phyloP scores from a whole-genome alignment of 257 asterid species.

The Prunella vulgaris region DNA sequence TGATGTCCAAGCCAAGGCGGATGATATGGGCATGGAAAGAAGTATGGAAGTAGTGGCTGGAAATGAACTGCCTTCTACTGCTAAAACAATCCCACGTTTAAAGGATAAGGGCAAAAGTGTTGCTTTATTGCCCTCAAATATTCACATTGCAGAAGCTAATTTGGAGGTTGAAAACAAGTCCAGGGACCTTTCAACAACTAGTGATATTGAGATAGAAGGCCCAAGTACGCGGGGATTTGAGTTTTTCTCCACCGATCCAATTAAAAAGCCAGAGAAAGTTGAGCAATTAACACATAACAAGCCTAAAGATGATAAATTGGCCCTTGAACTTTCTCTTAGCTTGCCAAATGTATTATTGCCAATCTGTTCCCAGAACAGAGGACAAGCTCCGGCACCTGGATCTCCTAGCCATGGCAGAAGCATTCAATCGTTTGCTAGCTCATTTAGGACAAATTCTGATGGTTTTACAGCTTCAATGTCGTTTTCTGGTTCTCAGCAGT shows the following conservation, averaged over 20 bases:
- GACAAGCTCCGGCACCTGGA: conserved; percentile 63
- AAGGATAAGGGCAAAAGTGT: conserved; percentile 77
- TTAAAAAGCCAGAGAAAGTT: conserved; percentile 56
- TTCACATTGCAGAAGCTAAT: conserved; percentile 30
- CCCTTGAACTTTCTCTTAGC: conserved; percentile 97
- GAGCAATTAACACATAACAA: conserved; percentile 39
- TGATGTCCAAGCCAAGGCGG: conserved; percentile 39
- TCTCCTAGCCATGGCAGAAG: conserved; percentile 93
- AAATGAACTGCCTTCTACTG: conserved; percentile 36
- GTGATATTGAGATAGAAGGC: conserved; percentile 59
- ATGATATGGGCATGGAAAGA: conserved; percentile 26
- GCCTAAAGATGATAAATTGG: conserved; percentile 72
- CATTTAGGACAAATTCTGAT: conserved; percentile 76
- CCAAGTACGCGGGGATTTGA: conserved; percentile 75
- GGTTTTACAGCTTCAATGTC: conserved; percentile 92
- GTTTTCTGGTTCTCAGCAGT: conserved; percentile 91
- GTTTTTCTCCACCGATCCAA: conserved; percentile 69
- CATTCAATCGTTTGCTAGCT: conserved; percentile 77
- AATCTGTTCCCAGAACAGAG: conserved; percentile 51
- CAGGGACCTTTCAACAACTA: conserved; percentile 30
- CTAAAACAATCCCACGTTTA: conserved; percentile 33
- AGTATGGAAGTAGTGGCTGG: conserved; percentile 33
- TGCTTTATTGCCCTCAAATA: conserved; percentile 35
- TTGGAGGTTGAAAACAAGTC: conserved; percentile 44
- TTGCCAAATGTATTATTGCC: conserved; percentile 90